These are phyloP conservation scores for Globisporangium barbulae DNA, from an alignment of 352 stramenopile genomes.

Conservation along the genomic window DNA sequence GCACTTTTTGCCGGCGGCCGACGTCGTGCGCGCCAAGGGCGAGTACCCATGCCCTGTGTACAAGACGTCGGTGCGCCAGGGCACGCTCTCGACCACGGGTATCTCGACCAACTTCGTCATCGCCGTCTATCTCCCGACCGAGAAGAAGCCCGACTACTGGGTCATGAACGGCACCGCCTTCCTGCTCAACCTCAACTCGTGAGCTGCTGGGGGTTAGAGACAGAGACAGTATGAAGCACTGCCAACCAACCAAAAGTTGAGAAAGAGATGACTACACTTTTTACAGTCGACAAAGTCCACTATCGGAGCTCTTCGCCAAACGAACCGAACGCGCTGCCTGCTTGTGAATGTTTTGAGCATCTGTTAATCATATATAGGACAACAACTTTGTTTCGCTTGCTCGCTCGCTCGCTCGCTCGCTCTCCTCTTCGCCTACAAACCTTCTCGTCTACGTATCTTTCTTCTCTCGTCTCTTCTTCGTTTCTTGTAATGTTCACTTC, in stretches of 20 bases:
- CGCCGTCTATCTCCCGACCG: constrained; percentile 87
- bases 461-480: constrained; percentile 7
- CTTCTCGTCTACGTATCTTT: constrained; percentile 10
- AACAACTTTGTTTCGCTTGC: constrained; percentile 9
- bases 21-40: constrained; percentile 50
- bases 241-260: neutral
- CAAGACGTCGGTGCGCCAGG: constrained; percentile 92
- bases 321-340: constrained; percentile 1
- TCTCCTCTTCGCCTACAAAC: constrained; percentile 8
- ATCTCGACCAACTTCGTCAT: constrained; percentile 95
- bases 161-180: constrained; percentile 91
- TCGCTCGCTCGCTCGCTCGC: constrained; percentile 10
- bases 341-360: constrained; percentile 12
- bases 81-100: constrained; percentile 89
- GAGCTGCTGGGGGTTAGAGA: constrained; percentile 16
- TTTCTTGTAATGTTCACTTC: constrained; percentile 13
- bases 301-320: neutral
- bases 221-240: neutral
- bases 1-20: constrained; percentile 87
- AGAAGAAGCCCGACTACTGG: constrained; percentile 86
- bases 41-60: constrained; percentile 93
- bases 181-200: constrained; percentile 90
- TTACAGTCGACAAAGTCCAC: neutral
- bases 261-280: constrained; percentile 6
- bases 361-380: constrained; percentile 17